phyloP scores from a whole-genome alignment of 331 rosid genomes.

The Ulmus americana region DNA sequence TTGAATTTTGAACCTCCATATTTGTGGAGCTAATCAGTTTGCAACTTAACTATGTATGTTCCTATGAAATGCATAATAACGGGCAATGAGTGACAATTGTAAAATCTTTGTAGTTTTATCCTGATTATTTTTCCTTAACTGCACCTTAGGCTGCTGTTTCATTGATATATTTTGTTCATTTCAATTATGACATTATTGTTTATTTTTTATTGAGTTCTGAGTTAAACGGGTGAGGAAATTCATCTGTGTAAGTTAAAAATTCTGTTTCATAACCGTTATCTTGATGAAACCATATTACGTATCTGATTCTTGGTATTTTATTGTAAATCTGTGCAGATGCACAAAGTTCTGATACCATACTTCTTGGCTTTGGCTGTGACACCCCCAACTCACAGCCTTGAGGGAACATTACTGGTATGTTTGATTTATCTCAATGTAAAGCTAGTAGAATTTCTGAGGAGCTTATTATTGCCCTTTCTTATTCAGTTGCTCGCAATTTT shows the following conservation, averaged over 20 bases:
- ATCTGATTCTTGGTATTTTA: constrained; percentile 5
- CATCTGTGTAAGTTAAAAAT: not conserved
- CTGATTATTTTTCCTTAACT: too few species aligned
- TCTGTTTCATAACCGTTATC: not conserved
- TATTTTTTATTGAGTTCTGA: not conserved
- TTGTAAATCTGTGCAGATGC: constrained; percentile 61
- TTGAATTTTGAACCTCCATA: too few species aligned
- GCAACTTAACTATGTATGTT: too few species aligned
- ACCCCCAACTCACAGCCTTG: constrained; percentile 73
- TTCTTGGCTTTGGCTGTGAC: constrained; percentile 62
- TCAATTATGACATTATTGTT: not conserved
- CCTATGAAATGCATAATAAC: too few species aligned
- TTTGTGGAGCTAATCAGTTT: too few species aligned
- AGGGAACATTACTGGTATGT: constrained; percentile 88
- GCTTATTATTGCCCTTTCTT: not conserved
- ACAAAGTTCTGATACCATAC: constrained; percentile 68
- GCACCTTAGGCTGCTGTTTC: not conserved
- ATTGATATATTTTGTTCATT: not conserved
- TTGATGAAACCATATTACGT: not conserved
- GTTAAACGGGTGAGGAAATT: not conserved
- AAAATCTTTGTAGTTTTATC: too few species aligned
- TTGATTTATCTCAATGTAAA: constrained; percentile 7
- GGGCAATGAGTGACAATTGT: too few species aligned
- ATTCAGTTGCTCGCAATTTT: not conserved
- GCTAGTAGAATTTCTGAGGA: not conserved